Conservation (phyloP, 495 filamentous ascomycete species). For the Aspergillus coremiiformis region DNA sequence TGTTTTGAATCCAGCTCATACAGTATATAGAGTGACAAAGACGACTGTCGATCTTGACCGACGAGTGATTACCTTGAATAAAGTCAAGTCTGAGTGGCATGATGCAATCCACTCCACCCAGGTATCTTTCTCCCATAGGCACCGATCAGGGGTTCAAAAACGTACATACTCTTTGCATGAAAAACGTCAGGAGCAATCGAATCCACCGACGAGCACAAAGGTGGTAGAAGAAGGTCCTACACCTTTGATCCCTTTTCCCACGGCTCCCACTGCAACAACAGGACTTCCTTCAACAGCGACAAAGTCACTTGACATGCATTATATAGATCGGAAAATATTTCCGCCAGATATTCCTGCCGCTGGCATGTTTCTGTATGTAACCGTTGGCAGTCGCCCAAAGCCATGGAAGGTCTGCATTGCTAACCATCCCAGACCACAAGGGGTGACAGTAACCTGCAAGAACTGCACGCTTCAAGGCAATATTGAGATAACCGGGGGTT, state of each 20-base stretch:
- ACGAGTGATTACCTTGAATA: neutral
- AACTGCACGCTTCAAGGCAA: slow-evolving; percentile 22
- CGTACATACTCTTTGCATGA: neutral
- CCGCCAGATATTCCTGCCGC: neutral
- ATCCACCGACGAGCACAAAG: neutral
- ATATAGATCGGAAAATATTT: neutral
- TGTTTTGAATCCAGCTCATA: neutral
- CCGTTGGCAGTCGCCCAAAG: too few species aligned
- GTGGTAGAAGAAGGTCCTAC: neutral
- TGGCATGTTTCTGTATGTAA: neutral
- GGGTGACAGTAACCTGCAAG: slow-evolving; percentile 21
- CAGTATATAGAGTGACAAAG: neutral
- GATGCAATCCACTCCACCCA: slow-evolving; percentile 4
- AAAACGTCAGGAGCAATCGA: neutral
- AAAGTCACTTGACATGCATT: neutral
- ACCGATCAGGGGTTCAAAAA: slow-evolving; percentile 1
- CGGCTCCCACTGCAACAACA: neutral
- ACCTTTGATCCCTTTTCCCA: neutral
- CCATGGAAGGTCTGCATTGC: too few species aligned
- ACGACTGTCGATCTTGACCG: neutral
- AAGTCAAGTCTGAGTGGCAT: slow-evolving; percentile 1
- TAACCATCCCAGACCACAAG: neutral
- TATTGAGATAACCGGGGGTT: slow-evolving; percentile 20
- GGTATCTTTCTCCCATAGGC: slow-evolving; percentile 4
- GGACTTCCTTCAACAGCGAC: neutral